Percentiles rank a stretch among this genome's conserved stretches.
phyloP scores from a whole-genome alignment of 2,329 filamentous ascomycete genomes.

The Pyrenophora teres region DNA sequence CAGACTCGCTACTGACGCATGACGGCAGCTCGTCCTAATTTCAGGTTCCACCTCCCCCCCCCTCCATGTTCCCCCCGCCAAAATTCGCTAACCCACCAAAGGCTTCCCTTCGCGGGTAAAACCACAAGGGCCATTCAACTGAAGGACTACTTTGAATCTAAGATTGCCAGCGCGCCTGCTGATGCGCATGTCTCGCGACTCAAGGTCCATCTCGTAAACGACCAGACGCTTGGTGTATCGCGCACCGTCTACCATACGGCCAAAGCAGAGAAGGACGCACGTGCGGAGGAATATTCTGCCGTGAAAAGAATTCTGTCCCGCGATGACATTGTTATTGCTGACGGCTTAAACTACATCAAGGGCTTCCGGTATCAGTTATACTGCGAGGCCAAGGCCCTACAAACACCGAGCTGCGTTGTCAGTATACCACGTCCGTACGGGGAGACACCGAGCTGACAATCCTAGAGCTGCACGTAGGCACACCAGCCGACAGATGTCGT shows the following conservation, averaged over 20 bases:
- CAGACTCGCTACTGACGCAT: constrained; percentile 23
- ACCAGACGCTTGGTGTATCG: constrained; percentile 70
- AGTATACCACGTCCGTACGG: constrained; percentile 26
- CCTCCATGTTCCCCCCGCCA: constrained; percentile 2
- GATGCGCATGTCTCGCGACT: constrained; percentile 56
- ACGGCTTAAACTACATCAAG: constrained; percentile 87
- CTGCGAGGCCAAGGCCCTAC: constrained; percentile 80
- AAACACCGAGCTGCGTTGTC: constrained; percentile 76
- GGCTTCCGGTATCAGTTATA: constrained; percentile 86
- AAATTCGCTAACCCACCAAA: constrained; percentile 60
- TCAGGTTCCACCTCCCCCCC: constrained; percentile 44
- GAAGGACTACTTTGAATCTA: constrained; percentile 64
- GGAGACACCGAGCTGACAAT: constrained; percentile 35
- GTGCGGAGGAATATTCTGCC: constrained; percentile 74
- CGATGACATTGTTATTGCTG: constrained; percentile 77
- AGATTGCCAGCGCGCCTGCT: constrained; percentile 55
- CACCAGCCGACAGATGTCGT: constrained; percentile 59
- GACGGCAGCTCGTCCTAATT: constrained; percentile 61
- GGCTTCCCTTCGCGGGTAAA: constrained; percentile 69
- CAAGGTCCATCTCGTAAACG: constrained; percentile 74
- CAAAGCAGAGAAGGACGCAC: constrained; percentile 80
- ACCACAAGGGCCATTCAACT: constrained; percentile 68
- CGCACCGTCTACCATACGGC: constrained; percentile 76
- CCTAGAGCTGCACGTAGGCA: constrained; percentile 62
- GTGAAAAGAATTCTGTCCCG: constrained; percentile 75